Evolutionary conservation across 805 yeast genomes (phyloP).

Genomic region (Metschnikowia kunwiensis): DNA sequence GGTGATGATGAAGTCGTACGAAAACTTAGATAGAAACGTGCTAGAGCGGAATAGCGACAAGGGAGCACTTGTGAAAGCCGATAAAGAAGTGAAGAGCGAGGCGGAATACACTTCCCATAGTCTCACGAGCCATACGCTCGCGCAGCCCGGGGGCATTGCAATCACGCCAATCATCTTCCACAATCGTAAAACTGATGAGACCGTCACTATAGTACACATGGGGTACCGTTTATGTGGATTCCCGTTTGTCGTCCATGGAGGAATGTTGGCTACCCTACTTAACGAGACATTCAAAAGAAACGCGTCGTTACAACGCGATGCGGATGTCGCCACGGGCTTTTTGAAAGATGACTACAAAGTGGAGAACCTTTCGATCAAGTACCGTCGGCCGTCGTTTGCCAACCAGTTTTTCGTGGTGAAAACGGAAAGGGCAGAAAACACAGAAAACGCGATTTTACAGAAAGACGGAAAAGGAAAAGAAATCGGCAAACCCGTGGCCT

Average conservation of each 20-base stretch:
- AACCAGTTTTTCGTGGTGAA: slow-evolving; percentile 71
- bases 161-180: slow-evolving; percentile 69
- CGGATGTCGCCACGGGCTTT: slow-evolving; percentile 25
- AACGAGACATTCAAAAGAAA: slow-evolving; percentile 71
- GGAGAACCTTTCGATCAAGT: slow-evolving; percentile 46
- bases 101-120: slow-evolving; percentile 14
- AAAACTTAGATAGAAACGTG: slow-evolving; percentile 37
- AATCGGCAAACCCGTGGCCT: slow-evolving; percentile 17
- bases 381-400: slow-evolving; percentile 72
- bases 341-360: slow-evolving; percentile 42
- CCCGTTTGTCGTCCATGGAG: slow-evolving; percentile 88
- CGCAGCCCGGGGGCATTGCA: slow-evolving; percentile 76
- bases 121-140: slow-evolving; percentile 45
- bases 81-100: slow-evolving; percentile 9
- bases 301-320: slow-evolving; percentile 36
- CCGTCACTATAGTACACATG: slow-evolving; percentile 66
- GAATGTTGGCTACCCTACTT: slow-evolving; percentile 73
- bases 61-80: slow-evolving; percentile 1
- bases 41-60: slow-evolving; percentile 19
- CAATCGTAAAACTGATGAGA: slow-evolving; percentile 52
- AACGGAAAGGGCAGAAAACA: slow-evolving; percentile 33
- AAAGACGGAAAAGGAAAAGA: slow-evolving; percentile 17
- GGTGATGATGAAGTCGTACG: slow-evolving; percentile 46
- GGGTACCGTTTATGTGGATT: slow-evolving; percentile 82
- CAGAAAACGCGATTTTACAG: slow-evolving; percentile 20